Evolutionary conservation across 2,329 filamentous ascomycete genomes (phyloP).

Genomic region (Kalmusia sp.): DNA sequence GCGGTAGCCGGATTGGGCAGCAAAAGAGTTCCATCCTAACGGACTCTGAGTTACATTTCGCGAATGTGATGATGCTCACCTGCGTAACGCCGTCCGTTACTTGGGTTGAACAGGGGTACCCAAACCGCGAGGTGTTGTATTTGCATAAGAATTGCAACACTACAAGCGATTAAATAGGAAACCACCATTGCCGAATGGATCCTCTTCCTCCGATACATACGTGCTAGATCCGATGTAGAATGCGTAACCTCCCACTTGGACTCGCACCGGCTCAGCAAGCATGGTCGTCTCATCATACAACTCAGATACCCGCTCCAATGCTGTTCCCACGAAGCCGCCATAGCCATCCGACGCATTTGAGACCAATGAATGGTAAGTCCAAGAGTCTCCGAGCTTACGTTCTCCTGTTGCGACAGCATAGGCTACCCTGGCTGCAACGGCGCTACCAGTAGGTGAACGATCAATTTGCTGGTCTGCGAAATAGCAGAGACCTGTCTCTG

Average conservation of each 20-base stretch:
- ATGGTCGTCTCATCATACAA: conserved; percentile 12
- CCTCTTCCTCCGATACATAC: conserved; percentile 20
- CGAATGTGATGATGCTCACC: no score
- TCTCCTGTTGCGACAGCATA: conserved; percentile 22
- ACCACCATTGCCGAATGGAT: conserved; percentile 16
- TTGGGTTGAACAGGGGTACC: no score
- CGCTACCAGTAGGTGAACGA: conserved; percentile 46
- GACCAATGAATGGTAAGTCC: conserved; percentile 28
- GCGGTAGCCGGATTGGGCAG: no score
- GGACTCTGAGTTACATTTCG: no score
- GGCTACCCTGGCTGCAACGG: conserved; percentile 39
- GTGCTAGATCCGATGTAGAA: conserved; percentile 21
- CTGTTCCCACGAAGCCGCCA: conserved; percentile 20
- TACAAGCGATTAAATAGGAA: conserved; percentile 19
- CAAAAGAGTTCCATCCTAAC: no score
- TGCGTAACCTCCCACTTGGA: conserved; percentile 21
- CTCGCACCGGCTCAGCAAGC: conserved; percentile 9
- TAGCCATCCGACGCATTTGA: conserved; percentile 17
- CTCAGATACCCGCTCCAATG: conserved; percentile 15
- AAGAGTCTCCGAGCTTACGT: conserved; percentile 15
- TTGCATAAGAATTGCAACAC: background rate
- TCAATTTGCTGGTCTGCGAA: conserved; percentile 58
- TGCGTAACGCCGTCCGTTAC: no score
- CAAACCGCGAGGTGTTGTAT: no score
- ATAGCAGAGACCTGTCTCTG: conserved; percentile 54